phyloP scores from a whole-genome alignment of 2,329 filamentous ascomycete genomes.

The Colletotrichum orchidophilum region DNA sequence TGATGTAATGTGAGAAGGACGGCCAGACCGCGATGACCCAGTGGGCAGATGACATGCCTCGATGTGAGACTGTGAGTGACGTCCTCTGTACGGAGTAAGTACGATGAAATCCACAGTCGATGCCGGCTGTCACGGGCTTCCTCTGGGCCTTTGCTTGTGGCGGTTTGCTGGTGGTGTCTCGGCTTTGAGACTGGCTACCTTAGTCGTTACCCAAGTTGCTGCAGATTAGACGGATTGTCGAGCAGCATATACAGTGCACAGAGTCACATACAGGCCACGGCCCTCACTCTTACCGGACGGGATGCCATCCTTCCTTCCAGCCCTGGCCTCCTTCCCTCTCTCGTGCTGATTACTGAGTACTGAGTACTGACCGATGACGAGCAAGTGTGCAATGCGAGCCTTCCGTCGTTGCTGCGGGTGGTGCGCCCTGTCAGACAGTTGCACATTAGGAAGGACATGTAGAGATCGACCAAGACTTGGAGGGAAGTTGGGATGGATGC shows the following conservation, averaged over 20 bases:
- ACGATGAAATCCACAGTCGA: background rate
- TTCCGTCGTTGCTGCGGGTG: slow-evolving; percentile 2
- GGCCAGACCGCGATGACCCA: background rate
- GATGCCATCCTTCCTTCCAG: background rate
- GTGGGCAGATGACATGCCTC: slow-evolving; percentile 13
- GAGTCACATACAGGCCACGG: background rate
- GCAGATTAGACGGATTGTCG: background rate
- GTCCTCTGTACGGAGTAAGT: background rate
- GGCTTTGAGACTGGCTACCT: background rate
- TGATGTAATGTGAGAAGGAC: background rate
- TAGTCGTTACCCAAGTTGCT: background rate
- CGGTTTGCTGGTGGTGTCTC: background rate
- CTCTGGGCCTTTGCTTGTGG: background rate
- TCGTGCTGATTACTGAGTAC: background rate
- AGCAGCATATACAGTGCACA: background rate
- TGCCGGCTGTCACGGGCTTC: background rate
- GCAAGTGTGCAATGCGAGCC: too few relatives aligned
- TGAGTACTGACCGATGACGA: background rate
- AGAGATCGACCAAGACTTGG: slow-evolving; percentile 12
- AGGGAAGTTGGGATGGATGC: background rate
- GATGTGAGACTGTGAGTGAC: too few relatives aligned
- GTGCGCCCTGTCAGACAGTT: background rate
- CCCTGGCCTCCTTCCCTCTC: background rate
- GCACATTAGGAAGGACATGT: slow-evolving; percentile 25
- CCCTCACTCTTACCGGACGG: background rate